Conservation (phyloP, 495 filamentous ascomycete genomes). For the Penicillium arizonense region DNA sequence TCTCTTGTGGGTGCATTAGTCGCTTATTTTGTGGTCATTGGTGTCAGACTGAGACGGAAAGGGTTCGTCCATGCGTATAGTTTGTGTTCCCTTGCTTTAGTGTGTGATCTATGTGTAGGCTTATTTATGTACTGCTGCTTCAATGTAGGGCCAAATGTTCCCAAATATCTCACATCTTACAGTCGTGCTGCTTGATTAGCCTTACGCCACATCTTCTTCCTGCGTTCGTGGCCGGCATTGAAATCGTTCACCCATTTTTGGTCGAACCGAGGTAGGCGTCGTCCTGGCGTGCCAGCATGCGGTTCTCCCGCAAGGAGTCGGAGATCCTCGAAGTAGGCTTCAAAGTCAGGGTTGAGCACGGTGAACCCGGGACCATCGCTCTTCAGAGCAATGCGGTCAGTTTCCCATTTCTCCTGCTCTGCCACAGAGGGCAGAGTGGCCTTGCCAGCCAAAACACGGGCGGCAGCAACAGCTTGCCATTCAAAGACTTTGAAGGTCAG, state of each 20-base stretch:
- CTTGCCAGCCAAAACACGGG: constrained; percentile 54
- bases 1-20: background rate
- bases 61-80: background rate
- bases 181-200: constrained; percentile 31
- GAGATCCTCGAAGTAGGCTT: constrained; percentile 53
- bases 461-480: constrained; percentile 59
- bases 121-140: background rate
- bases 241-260: constrained; percentile 50
- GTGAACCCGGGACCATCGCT: constrained; percentile 52
- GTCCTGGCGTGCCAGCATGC: constrained; percentile 26
- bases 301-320: constrained; percentile 48
- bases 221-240: constrained; percentile 42
- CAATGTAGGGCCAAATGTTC: background rate
- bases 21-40: background rate
- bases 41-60: background rate
- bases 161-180: constrained; percentile 1
- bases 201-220: constrained; percentile 50
- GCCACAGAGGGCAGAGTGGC: constrained; percentile 37
- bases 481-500: constrained; percentile 61
- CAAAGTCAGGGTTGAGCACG: constrained; percentile 51
- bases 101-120: background rate
- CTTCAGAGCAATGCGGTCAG: constrained; percentile 42
- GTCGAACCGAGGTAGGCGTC: constrained; percentile 45
- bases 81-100: background rate
- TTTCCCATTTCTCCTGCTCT: constrained; percentile 53